Evolutionary conservation across 805 yeast species (phyloP), one percentile per base, ranked within the genome.

Genomic region (Saturnispora sekii): DNA sequence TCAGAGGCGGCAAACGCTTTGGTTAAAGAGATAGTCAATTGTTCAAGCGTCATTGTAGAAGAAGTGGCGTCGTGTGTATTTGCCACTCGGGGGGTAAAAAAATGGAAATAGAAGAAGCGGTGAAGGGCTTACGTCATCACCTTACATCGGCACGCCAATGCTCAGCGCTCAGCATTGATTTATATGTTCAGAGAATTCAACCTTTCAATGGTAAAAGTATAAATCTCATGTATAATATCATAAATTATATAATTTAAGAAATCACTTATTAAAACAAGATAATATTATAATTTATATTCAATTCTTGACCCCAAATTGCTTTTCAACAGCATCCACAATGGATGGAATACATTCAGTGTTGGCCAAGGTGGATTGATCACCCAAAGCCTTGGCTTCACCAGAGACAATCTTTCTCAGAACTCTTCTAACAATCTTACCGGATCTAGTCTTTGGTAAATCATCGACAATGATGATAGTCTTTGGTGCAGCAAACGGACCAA

Each of bases 341-440:
- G 79, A 79, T 40, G 77, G 81, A 42, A 93, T 96, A 48, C 84
- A 79, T 48, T 75, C 77, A 15, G 97, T 94, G 64, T 93, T 86
- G 40, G 93, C 78, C 63, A 85, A 71, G 31, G 98, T 93, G 43
- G 94, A 80, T 60, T 83, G 73, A 62, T 90, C 98, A 51, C 98
- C 98, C 55, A 93, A 74, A 62, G 82, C 85, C 53, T 85, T 95
- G 54, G 82, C 94, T 72, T 90, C 97, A 54, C 90, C 89, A 43
- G 93, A 80, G 45, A 88, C 81, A 49, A 90, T 77, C 70, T 93
- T 93, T 69, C 98, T 82, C 67, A 93, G 75, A 51, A 93, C 84
- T 72, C 98, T 85, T 74, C 98, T 84, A 95, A 93, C 90, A 62
- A 93, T 90, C 75, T 93, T 93, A 56, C 98, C 98, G 10, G 96